Conservation (phyloP, 305 asterid species). For the Nicotiana rustica region DNA sequence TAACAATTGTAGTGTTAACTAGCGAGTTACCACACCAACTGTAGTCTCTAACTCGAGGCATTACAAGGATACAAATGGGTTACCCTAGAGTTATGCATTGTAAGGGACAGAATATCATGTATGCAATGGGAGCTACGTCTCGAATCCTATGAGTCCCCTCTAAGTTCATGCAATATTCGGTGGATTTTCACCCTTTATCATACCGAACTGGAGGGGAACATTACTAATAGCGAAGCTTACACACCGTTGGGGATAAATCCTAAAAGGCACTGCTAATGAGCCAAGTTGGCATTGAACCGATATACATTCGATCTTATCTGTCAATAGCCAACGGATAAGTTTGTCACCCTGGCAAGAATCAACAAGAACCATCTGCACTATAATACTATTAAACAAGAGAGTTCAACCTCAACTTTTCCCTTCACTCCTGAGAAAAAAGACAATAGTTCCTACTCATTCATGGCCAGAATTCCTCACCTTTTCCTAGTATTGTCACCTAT, state of each 20-base stretch:
- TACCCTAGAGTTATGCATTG: not conserved
- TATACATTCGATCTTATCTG: not conserved
- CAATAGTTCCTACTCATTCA: not conserved
- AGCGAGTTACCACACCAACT: not conserved
- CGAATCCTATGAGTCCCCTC: not conserved
- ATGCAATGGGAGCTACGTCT: constrained; percentile 6
- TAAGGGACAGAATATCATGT: not conserved
- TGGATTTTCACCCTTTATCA: constrained; percentile 6
- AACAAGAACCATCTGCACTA: constrained; percentile 1
- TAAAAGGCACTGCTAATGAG: not conserved
- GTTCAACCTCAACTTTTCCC: not conserved
- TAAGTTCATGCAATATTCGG: constrained; percentile 1
- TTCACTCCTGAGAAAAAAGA: not conserved
- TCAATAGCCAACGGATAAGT: not conserved
- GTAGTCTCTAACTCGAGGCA: constrained; percentile 8
- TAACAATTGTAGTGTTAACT: not conserved
- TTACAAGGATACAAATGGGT: constrained; percentile 3
- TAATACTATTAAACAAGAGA: not conserved
- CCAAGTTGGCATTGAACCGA: not conserved
- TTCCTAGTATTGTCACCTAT: not conserved
- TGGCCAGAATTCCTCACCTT: not conserved
- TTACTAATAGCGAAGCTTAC: not conserved
- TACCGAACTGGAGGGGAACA: not conserved
- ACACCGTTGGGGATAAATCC: not conserved
- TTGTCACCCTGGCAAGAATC: not conserved